Evolutionary conservation across 176 grass and related monocot genomes (phyloP).

Genomic region (Coix lacrymajobi): DNA sequence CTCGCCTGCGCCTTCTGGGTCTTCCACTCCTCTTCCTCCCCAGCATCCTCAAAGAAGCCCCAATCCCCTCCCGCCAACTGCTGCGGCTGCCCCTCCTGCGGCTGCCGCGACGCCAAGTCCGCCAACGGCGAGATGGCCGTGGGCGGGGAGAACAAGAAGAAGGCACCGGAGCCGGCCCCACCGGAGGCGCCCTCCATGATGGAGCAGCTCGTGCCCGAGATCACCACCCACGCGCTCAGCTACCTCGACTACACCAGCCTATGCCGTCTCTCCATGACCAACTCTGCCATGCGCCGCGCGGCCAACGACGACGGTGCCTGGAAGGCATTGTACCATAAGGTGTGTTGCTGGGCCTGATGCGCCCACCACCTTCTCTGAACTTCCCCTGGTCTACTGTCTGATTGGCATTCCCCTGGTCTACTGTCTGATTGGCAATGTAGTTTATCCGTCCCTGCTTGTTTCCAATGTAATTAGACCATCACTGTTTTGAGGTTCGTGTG

Average conservation of each 20-base stretch:
- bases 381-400: not conserved
- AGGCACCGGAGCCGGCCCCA: slow-evolving; percentile 20
- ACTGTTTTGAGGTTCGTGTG: not conserved
- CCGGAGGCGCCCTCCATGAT: slow-evolving; percentile 69
- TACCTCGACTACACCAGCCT: slow-evolving; percentile 95
- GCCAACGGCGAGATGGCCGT: slow-evolving; percentile 67
- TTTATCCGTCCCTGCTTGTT: not conserved
- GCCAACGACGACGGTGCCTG: slow-evolving; percentile 93
- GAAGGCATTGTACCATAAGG: slow-evolving; percentile 95
- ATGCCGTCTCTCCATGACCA: slow-evolving; percentile 96
- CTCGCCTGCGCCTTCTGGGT: slow-evolving; percentile 49
- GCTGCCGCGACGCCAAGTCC: slow-evolving; percentile 2
- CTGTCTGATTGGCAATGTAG: not conserved
- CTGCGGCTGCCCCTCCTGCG: slow-evolving; percentile 36
- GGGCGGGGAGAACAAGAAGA: slow-evolving; percentile 50
- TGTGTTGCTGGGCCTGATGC: not conserved
- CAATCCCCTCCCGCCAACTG: not conserved
- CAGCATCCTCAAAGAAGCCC: slow-evolving; percentile 6
- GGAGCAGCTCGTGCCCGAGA: slow-evolving; percentile 98
- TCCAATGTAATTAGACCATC: not conserved
- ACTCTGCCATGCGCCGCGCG: slow-evolving; percentile 90
- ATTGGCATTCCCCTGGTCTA: not conserved
- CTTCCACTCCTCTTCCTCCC: slow-evolving; percentile 29
- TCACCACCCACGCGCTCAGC: slow-evolving; percentile 92
- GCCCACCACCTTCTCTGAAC: no score